Base-by-base conservation (phyloP, 1,284 basidiomycete genomes). In the Moniliella sp. region DNA sequence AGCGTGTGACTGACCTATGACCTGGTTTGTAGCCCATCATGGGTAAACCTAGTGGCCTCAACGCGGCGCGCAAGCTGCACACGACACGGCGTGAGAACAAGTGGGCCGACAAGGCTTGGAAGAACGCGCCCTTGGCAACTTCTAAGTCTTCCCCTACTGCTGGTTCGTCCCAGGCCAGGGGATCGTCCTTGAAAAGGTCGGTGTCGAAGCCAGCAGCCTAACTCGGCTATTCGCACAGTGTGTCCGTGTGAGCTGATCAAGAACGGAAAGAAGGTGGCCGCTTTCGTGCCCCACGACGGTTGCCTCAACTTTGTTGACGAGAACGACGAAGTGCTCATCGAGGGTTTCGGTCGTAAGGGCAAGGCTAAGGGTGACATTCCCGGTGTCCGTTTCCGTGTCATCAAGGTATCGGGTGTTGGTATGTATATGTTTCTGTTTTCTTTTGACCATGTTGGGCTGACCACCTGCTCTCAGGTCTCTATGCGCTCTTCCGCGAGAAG, bases 171-270 rank as follows among this genome's bases (percentile, higher is more conserved):
- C 97, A 67, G 91, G 91, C 56, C 97, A 97, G 73, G 91, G 91
- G 55, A 99, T 99, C 63, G 91, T 99, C 46, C 77, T 99, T 46
- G 91, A 99, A 71, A 99, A 99, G 73, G 78, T 86, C 64, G 69
- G 69, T 64, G 69, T 71, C 35, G 69, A 71, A 65, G 83, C 82
- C 58, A 88, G 68, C 82, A 91, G 65, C 91, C 91, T 68, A 99
- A 99, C 75, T 97, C 91, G 63, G 91, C 91, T 64, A 94, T 97
- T 66, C 83, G 91, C 67, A 99, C 97, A 68, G 97, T 91, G 72
- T 91, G 97, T 52, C 82, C 91, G 70, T 91, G 97, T 43, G 91
- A 99, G 64, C 73, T 99, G 59, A 97, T 99, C 68, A 97, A 99
- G 75, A 99, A 99, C 71, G 91, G 91, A 59, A 97, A 97, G 78